A percentile compares a stretch with the other conserved stretches of the same genome.
Conservation (phyloP, 306 rosid species). For the Parietaria judaica region DNA sequence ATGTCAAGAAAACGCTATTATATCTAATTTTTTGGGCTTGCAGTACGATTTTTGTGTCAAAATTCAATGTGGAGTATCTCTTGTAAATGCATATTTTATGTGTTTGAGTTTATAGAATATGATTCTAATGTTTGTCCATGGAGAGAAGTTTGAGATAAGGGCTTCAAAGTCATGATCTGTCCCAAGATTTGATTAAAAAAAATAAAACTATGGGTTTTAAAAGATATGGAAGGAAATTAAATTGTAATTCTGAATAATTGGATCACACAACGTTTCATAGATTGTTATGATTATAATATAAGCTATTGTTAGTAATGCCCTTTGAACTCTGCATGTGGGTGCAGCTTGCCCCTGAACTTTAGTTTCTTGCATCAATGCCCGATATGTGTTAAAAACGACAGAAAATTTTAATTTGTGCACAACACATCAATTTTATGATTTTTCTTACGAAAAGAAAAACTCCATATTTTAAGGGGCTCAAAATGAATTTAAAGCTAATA, state of each 20-base stretch:
- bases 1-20: not conserved
- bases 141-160: not conserved
- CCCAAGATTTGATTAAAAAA: conserved; percentile 3
- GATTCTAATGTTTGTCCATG: not conserved
- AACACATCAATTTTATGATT: too few relatives aligned
- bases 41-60: not conserved
- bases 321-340: too few relatives aligned
- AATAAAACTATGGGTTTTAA: not conserved
- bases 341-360: too few relatives aligned
- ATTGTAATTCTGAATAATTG: not conserved
- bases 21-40: not conserved
- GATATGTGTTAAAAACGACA: too few relatives aligned
- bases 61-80: not conserved
- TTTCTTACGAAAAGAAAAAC: too few relatives aligned
- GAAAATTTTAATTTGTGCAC: too few relatives aligned
- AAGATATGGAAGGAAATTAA: too few relatives aligned
- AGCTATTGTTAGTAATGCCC: too few relatives aligned
- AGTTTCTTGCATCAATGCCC: too few relatives aligned
- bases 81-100: not conserved
- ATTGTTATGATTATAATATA: not conserved
- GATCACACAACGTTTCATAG: not conserved
- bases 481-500: too few relatives aligned
- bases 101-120: not conserved
- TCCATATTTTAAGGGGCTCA: too few relatives aligned
- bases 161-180: conserved; percentile 1